Evolutionary conservation across 306 rosid species (phyloP), one percentile per base, ranked within the genome.

Genomic region (Quercus dentata): DNA sequence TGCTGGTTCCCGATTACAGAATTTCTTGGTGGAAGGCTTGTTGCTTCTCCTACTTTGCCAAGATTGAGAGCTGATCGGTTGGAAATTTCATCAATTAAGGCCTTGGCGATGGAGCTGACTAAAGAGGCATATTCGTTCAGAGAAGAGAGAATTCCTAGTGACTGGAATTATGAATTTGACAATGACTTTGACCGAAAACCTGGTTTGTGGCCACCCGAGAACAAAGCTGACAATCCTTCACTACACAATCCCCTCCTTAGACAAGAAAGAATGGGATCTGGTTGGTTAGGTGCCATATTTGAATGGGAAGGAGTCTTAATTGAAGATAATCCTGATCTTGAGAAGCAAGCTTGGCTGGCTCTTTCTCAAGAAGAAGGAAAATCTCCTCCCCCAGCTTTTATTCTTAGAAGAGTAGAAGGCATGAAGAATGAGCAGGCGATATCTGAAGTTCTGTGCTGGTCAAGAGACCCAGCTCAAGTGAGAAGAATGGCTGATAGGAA

Each of bases 401-500:
- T 85, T 10, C 95, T 95, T 23, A 92, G 85, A 87, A 91, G 97
- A 80, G 80, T 95, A 27, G 94, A 91, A 78, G 99, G 99, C 25
- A 95, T 95, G 99, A 95, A 95, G 92, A 93, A 88, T 56, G 99
- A 95, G 49, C 99, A 95, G 55, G 98, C 94, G 0, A 91, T 93
- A 74, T 95, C 97, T 4, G 98, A 95, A 73, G 99, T 95, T 65
- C 85, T 95, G n/a, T 95, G 99, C 87, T 95, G 99, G 99, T 89
- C 97, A 3, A 87, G 99, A 85, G 98, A 95, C 79, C 91, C 91
- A 4, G 72, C 84, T 0, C 91, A 93, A 74, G 5, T 90, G 63
- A 90, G 93, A 86, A 89, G 94, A 83, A 90, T 95, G 94, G 97
- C 91, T 71, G 62, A 86, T 46, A 80, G 97, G 76, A 93, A 83